These are phyloP conservation scores for Diaporthe sp. DNA, from an alignment of 2,329 filamentous ascomycete species.

Conservation along the genomic window DNA sequence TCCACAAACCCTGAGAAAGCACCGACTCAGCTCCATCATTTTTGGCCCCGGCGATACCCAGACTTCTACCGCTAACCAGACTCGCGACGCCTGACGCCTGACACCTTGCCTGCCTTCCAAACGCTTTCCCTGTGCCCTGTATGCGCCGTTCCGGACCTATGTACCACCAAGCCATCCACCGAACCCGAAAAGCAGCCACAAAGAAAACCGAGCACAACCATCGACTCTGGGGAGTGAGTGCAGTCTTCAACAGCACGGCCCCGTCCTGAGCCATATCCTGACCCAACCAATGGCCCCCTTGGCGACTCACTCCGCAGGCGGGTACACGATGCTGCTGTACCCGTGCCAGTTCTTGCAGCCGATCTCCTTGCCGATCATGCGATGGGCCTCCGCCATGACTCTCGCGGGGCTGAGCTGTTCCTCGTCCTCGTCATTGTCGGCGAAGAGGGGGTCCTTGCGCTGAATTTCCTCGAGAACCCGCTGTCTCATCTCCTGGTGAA, in stretches of 20 bases:
- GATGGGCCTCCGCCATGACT: constrained; percentile 28
- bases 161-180: background rate
- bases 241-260: background rate
- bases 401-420: background rate
- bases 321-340: constrained; percentile 23
- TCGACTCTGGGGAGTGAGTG: background rate
- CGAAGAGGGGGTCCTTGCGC: background rate
- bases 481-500: constrained; percentile 36
- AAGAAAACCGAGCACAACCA: background rate
- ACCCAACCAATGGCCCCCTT: background rate
- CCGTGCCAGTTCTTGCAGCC: constrained; percentile 36
- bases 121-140: background rate
- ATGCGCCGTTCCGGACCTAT: background rate
- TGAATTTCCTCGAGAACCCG: constrained; percentile 11
- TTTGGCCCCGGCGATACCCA: background rate
- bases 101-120: constrained; percentile 7
- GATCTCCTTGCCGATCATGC: constrained; percentile 30
- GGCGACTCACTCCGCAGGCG: constrained; percentile 10
- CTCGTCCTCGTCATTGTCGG: constrained; percentile 2
- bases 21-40: background rate
- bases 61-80: background rate
- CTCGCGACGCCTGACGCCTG: background rate
- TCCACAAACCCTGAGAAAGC: background rate
- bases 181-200: background rate
- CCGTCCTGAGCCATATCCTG: background rate